Base-by-base conservation (phyloP, 306 rosid genomes). In the Gleditsia sinensis region DNA sequence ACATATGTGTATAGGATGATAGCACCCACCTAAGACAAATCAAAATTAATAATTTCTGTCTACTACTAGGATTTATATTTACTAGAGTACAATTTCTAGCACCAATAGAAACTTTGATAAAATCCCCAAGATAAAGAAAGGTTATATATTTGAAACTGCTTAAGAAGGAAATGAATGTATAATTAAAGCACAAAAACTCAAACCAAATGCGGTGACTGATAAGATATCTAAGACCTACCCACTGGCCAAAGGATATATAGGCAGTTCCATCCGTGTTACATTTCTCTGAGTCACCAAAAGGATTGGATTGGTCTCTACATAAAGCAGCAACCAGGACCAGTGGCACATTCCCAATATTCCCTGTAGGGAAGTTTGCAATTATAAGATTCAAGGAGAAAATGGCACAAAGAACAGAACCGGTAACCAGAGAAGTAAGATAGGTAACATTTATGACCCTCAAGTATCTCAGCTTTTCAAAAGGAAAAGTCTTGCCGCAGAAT, bases 331-430 rank as follows among this genome's bases (percentile, higher is more conserved):
- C 83, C 75, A 94, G 84, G 48, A 94, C 98, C 68, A 91, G 96
- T 2, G 98, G 98, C 87, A 94, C 94, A 46, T 94, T 94, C 43
- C 98, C 98, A 80, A 91, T 91, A 84, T 94, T 94, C 34, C 98
- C 98, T 94, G 94, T 14, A 71, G 12, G 67, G 65, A 36, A 74
- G 71, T 65, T 59, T 67, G 32, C 28, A 37, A 21, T 37, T 30
- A 46, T 7, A 69, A 17, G 57, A 56, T 28, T 76, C 66, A 73
- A 40, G 60, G 54, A 50, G 43, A 74, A 58, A 42, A 28, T 28
- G 32, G 2, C 32, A 2, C 32, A 28, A 28, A 2, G 32, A 28
- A 28, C 32, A 28, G n/a, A n/a, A n/a, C n/a, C n/a, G n/a, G n/a
- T 54, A 46, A 57, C 12, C 37, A 74, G 49, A 49, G 20, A 1